A percentile compares a stretch with the other conserved stretches of the same genome.
Conservation (phyloP, 495 filamentous ascomycete genomes). For the Pseudevernia furfuracea region DNA sequence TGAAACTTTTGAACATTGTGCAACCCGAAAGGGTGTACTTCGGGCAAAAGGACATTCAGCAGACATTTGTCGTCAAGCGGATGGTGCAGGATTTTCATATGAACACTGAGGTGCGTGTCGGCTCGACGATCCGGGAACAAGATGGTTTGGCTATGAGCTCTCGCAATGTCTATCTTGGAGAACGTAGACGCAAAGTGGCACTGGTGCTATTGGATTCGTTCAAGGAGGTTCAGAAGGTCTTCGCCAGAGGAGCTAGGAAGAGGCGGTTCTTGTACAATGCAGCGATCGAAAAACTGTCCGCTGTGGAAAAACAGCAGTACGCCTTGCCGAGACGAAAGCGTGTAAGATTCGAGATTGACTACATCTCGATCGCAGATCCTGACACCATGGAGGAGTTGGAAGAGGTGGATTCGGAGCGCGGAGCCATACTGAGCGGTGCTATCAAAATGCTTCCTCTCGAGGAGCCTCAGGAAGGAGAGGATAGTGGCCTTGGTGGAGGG, state of each 20-base stretch:
- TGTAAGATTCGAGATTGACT: conserved; percentile 75
- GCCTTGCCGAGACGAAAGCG: conserved; percentile 52
- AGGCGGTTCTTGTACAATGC: conserved; percentile 60
- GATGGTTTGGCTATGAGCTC: conserved; percentile 93
- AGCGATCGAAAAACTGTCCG: conserved; percentile 47
- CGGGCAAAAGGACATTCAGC: conserved; percentile 96
- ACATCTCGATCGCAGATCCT: conserved; percentile 79
- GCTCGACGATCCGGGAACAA: conserved; percentile 63
- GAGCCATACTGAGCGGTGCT: conserved; percentile 81
- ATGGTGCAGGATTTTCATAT: conserved; percentile 85
- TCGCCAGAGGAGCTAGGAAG: conserved; percentile 46
- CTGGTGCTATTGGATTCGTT: conserved; percentile 63
- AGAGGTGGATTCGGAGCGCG: conserved; percentile 54
- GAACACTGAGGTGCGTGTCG: conserved; percentile 65
- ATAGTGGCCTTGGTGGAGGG: conserved; percentile 60
- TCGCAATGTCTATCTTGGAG: conserved; percentile 86
- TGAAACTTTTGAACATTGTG: conserved; percentile 93
- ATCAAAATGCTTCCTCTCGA: conserved; percentile 83
- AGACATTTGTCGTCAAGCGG: conserved; percentile 79
- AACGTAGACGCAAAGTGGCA: conserved; percentile 60
- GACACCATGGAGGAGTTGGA: conserved; percentile 71
- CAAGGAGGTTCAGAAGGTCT: conserved; percentile 60
- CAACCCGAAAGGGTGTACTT: conserved; percentile 87
- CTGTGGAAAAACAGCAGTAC: conserved; percentile 53
- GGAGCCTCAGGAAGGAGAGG: conserved; percentile 56